Evolutionary conservation across 1,284 basidiomycete genomes (phyloP).

Genomic region (Ustilago cynodontis): DNA sequence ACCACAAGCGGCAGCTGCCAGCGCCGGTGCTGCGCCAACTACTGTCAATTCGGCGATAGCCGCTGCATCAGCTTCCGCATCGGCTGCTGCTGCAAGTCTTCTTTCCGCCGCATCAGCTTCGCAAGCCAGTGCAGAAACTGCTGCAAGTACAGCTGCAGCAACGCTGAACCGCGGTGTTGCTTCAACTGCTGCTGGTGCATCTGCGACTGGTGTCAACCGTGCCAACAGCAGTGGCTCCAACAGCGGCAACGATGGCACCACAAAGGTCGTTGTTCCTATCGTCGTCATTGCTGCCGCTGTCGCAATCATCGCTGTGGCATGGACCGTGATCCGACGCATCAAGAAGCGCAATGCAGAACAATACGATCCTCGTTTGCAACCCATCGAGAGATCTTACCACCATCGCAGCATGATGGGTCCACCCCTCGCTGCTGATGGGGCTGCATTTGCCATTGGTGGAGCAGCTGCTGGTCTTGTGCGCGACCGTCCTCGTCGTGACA

Average conservation of each 20-base stretch:
- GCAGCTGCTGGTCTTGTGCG: slow-evolving; percentile 33
- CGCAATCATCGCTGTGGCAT: slow-evolving; percentile 35
- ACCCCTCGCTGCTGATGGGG: slow-evolving; percentile 21
- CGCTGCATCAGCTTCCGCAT: slow-evolving; percentile 25
- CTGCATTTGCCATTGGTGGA: slow-evolving; percentile 45
- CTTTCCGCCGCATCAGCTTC: slow-evolving; percentile 32
- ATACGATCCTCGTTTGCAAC: slow-evolving; percentile 24
- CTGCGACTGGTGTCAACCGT: slow-evolving; percentile 22
- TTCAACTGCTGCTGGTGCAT: slow-evolving; percentile 3
- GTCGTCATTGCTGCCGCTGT: slow-evolving; percentile 42
- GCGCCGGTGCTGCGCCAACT: slow-evolving; percentile 13
- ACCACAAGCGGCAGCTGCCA: slow-evolving; percentile 23
- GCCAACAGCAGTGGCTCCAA: slow-evolving; percentile 30
- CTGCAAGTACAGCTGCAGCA: slow-evolving; percentile 26
- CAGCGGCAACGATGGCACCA: slow-evolving; percentile 29
- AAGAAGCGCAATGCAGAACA: slow-evolving; percentile 21
- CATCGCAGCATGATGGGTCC: slow-evolving; percentile 25
- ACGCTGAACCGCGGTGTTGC: not conserved
- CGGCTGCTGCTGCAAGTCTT: slow-evolving; percentile 28
- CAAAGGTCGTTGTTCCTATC: slow-evolving; percentile 54
- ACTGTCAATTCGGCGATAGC: slow-evolving; percentile 16
- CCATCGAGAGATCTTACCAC: slow-evolving; percentile 28
- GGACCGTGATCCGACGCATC: slow-evolving; percentile 30
- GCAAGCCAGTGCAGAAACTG: slow-evolving; percentile 15
- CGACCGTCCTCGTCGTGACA: slow-evolving; percentile 34